Conservation (phyloP, 176 grass and related monocot species). For the Musa troglodytarum region DNA sequence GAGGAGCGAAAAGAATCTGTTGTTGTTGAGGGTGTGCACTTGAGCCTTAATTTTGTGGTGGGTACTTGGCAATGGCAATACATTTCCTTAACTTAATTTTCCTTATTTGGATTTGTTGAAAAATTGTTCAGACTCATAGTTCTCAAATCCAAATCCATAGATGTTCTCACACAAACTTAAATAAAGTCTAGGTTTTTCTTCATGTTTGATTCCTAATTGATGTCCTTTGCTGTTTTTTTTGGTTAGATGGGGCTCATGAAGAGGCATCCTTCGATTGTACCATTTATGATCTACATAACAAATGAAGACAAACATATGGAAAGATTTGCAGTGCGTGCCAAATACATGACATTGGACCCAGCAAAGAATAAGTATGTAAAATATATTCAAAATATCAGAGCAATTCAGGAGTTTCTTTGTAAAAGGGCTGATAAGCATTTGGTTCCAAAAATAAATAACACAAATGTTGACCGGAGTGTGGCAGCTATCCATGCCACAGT, state of each 20-base stretch:
- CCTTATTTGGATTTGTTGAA: neutral
- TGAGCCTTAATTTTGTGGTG: constrained; percentile 97
- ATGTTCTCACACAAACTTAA: neutral
- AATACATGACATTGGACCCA: constrained; percentile 90
- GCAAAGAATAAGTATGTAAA: constrained; percentile 96
- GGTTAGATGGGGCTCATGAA: constrained; percentile 94
- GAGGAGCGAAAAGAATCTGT: constrained; percentile 92
- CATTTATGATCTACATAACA: constrained; percentile 92
- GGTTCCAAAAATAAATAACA: constrained; percentile 93
- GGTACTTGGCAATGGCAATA: constrained; percentile 17
- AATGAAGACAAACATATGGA: constrained; percentile 94
- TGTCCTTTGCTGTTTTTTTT: neutral
- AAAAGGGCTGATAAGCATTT: constrained; percentile 89
- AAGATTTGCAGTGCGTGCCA: constrained; percentile 83
- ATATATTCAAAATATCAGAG: constrained; percentile 74
- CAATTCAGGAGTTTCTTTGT: constrained; percentile 83
- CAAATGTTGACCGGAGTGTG: constrained; percentile 82
- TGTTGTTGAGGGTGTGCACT: constrained; percentile 88
- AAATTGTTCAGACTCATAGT: too few relatives aligned
- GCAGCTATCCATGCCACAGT: constrained; percentile 80
- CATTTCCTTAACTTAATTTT: neutral
- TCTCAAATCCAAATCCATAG: too few relatives aligned
- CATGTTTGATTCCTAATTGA: neutral
- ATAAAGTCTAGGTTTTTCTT: neutral
- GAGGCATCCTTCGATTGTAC: constrained; percentile 90